phyloP scores from a whole-genome alignment of 129 eudicot genomes.

The Flaveria sonorensis region DNA sequence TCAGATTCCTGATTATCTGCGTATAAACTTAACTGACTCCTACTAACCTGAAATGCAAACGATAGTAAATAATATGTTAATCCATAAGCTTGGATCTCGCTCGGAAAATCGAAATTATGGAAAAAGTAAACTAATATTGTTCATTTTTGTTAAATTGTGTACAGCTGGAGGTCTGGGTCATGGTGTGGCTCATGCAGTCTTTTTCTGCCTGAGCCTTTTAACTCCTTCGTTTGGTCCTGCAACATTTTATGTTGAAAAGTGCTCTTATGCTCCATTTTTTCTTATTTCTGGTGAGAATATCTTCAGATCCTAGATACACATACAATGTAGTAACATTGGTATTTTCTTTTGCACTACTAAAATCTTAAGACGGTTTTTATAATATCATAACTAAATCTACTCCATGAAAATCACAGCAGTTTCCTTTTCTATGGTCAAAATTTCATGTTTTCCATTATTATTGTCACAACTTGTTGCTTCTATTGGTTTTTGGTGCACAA shows the following conservation, averaged over 20 bases:
- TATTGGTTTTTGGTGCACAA: slow-evolving; percentile 4
- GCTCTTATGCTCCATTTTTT: slow-evolving; percentile 85
- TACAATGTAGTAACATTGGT: slow-evolving; percentile 11
- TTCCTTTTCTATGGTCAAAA: neutral
- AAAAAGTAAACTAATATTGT: neutral
- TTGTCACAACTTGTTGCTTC: neutral
- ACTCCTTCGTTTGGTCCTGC: slow-evolving; percentile 98
- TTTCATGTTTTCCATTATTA: neutral
- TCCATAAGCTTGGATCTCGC: neutral
- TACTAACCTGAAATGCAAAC: neutral
- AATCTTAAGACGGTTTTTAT: neutral
- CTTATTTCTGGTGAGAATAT: slow-evolving; percentile 72
- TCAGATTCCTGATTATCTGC: neutral
- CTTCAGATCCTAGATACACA: slow-evolving; percentile 12
- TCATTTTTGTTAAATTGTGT: slow-evolving; percentile 18
- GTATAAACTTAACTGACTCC: neutral
- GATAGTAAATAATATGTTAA: neutral
- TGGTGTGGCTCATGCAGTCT: slow-evolving; percentile 96
- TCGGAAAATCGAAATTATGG: neutral
- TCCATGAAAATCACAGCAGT: neutral
- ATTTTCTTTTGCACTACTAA: neutral
- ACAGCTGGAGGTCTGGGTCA: slow-evolving; percentile 99
- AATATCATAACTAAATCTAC: neutral
- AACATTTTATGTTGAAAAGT: slow-evolving; percentile 83
- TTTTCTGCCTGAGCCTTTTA: slow-evolving; percentile 93